Evolutionary conservation across 805 yeast genomes (phyloP).

Genomic region (Peterozyma xylosa): DNA sequence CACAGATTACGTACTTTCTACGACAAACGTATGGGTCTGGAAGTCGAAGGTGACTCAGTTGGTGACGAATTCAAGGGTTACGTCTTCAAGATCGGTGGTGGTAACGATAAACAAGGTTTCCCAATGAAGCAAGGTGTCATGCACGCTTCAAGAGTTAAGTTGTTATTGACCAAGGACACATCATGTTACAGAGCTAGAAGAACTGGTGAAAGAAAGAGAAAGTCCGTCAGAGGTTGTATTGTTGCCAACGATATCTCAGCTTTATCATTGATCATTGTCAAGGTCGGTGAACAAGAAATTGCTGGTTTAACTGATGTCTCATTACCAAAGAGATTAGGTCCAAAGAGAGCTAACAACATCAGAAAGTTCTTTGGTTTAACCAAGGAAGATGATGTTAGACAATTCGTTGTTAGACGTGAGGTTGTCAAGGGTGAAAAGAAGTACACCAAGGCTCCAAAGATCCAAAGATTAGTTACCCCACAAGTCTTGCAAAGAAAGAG

Average conservation of each 20-base stretch:
- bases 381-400: slow-evolving; percentile 87
- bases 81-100: slow-evolving; percentile 98
- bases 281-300: slow-evolving; percentile 95
- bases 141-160: slow-evolving; percentile 99
- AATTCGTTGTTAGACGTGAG: slow-evolving; percentile 96
- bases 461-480: slow-evolving; percentile 99
- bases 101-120: slow-evolving; percentile 99
- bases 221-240: slow-evolving; percentile 99
- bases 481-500: slow-evolving; percentile 99
- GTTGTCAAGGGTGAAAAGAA: slow-evolving; percentile 96
- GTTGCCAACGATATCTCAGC: slow-evolving; percentile 97
- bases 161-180: slow-evolving; percentile 87
- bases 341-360: slow-evolving; percentile 99
- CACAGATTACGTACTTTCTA: slow-evolving; percentile 97
- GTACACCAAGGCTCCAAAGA: slow-evolving; percentile 99
- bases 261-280: slow-evolving; percentile 85
- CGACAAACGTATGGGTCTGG: slow-evolving; percentile 99
- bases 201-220: slow-evolving; percentile 99
- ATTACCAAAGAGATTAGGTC: slow-evolving; percentile 99
- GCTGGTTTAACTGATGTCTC: slow-evolving; percentile 93
- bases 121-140: slow-evolving; percentile 99
- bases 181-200: slow-evolving; percentile 99
- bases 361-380: slow-evolving; percentile 98
- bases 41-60: slow-evolving; percentile 96
- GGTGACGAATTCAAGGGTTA: slow-evolving; percentile 99